Percentiles rank a stretch among this genome's conserved stretches.
These are phyloP conservation scores for Phytophthora pisi DNA, from an alignment of 352 stramenopile species.

Conservation along the genomic window DNA sequence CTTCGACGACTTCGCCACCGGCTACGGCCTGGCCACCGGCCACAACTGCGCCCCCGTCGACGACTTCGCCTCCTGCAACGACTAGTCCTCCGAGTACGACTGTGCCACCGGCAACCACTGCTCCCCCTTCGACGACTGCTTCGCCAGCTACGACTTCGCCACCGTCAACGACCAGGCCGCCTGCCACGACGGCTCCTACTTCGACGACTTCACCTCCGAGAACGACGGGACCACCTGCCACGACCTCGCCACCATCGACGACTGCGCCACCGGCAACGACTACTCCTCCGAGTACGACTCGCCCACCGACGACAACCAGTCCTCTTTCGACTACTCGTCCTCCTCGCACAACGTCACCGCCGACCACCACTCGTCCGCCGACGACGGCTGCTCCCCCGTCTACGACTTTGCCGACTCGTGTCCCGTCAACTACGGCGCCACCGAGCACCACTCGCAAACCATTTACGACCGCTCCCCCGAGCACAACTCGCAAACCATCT, in stretches of 20 bases:
- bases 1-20: constrained; percentile 37
- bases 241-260: not conserved
- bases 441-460: not conserved
- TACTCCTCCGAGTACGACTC: not conserved
- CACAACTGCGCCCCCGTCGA: not conserved
- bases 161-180: not conserved
- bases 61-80: not conserved
- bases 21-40: not conserved
- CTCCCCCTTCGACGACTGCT: not conserved
- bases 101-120: not conserved
- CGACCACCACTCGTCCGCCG: not conserved
- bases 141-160: not conserved
- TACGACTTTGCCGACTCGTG: constrained; percentile 6
- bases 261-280: not conserved
- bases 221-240: not conserved
- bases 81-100: not conserved
- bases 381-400: not conserved
- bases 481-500: not conserved
- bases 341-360: not conserved
- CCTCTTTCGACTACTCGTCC: not conserved
- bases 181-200: not conserved
- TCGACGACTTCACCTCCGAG: not conserved
- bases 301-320: not conserved
- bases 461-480: not conserved
- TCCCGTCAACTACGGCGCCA: not conserved